Conservation (phyloP, 768 basidiomycete species). For the Punctularia strigosozonata region DNA sequence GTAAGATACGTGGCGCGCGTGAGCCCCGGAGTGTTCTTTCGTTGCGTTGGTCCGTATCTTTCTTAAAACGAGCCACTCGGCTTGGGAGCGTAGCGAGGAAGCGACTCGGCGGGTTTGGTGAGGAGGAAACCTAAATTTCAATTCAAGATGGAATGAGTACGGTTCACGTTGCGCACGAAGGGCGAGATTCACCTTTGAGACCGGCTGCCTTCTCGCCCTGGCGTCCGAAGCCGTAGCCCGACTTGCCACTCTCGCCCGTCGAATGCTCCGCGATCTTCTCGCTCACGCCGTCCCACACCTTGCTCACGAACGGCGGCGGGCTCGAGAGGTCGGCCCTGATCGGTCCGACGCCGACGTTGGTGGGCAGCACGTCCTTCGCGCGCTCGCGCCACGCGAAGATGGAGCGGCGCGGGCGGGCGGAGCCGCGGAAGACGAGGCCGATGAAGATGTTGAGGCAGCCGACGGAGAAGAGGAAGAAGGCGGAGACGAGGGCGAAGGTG, state of each 20-base stretch:
- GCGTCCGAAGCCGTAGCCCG: conserved; percentile 23
- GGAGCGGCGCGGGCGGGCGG: conserved; percentile 49
- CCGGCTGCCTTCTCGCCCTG: conserved; percentile 22
- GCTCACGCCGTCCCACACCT: neutral
- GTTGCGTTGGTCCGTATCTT: no score
- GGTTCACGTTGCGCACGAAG: no score
- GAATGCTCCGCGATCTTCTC: no score
- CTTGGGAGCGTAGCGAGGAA: conserved; percentile 11
- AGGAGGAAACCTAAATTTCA: conserved; percentile 10
- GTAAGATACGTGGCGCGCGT: no score
- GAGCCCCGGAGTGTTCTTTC: no score
- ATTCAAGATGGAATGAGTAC: neutral
- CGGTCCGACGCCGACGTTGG: conserved; percentile 7
- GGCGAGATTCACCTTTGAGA: conserved; percentile 16
- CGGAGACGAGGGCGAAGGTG: conserved; percentile 80
- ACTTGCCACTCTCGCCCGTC: neutral
- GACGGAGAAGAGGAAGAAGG: conserved; percentile 84
- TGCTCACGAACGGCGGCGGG: neutral
- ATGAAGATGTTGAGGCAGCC: conserved; percentile 83
- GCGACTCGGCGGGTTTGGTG: conserved; percentile 11
- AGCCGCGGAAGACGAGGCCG: conserved; percentile 60
- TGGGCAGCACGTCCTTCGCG: conserved; percentile 38
- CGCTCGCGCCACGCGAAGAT: conserved; percentile 53
- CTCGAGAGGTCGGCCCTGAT: neutral
- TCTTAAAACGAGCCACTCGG: no score